Conservation (phyloP, 768 basidiomycete genomes). For the Erythrobasidium yunnanense region DNA sequence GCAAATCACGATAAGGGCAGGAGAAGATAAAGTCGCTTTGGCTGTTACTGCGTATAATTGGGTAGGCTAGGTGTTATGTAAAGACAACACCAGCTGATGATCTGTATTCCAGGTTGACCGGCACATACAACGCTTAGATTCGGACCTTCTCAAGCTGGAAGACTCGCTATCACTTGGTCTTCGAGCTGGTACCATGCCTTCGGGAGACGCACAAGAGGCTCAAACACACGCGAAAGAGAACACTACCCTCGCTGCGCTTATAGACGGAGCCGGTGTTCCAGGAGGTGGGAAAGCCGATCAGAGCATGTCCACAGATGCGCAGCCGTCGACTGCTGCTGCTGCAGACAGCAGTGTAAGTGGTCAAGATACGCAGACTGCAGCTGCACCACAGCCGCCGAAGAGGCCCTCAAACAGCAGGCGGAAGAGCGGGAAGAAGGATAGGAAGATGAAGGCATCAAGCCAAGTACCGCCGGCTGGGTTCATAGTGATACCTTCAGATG, state of each 20-base stretch:
- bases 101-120: slow-evolving; percentile 54
- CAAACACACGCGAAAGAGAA: slow-evolving; percentile 1
- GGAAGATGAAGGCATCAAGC: too few species aligned
- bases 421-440: too few species aligned
- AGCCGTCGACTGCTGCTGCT: neutral
- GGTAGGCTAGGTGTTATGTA: slow-evolving; percentile 44
- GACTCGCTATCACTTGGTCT: slow-evolving; percentile 50
- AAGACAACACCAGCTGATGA: neutral
- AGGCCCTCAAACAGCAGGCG: too few species aligned
- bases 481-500: neutral
- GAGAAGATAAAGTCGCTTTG: slow-evolving; percentile 65
- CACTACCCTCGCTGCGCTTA: neutral
- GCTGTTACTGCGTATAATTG: slow-evolving; percentile 61
- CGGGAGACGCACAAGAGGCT: slow-evolving; percentile 29
- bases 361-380: neutral
- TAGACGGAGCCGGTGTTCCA: neutral
- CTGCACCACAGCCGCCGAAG: neutral
- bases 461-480: too few species aligned
- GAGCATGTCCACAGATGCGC: neutral
- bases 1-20: slow-evolving; percentile 5
- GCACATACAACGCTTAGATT: slow-evolving; percentile 65
- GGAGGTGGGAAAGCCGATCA: slow-evolving; percentile 18
- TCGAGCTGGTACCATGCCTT: slow-evolving; percentile 48
- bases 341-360: neutral
- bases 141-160: slow-evolving; percentile 58